A percentile compares a stretch with the other conserved stretches of the same genome.
Conservation (phyloP, 1,284 basidiomycete genomes). For the Pseudozyma tsukubaensis region DNA sequence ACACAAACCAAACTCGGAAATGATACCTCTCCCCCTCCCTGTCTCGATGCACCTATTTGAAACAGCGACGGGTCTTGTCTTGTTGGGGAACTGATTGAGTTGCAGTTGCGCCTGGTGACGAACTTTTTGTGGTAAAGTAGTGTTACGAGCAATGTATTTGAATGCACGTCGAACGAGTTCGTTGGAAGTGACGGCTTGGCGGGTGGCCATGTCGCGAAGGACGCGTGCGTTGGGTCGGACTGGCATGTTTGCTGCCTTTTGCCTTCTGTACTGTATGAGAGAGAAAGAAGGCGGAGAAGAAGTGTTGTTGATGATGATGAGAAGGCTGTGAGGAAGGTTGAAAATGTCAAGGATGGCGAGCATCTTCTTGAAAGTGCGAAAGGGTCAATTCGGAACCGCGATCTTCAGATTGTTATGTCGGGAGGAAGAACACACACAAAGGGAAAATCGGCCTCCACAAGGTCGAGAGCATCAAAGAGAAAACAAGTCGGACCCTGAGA, state of each 20-base stretch:
- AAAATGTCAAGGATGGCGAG: neutral
- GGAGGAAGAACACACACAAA: neutral
- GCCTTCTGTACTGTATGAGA: neutral
- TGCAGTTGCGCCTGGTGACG: conserved; percentile 96
- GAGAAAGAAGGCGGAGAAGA: neutral
- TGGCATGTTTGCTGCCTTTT: conserved; percentile 37
- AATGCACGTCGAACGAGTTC: conserved; percentile 66
- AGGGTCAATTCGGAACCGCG: conserved; percentile 13
- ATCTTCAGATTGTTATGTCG: conserved; percentile 3
- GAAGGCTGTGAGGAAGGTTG: conserved; percentile 2
- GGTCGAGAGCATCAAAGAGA: neutral
- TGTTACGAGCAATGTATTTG: conserved; percentile 68
- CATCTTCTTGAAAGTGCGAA: conserved; percentile 7
- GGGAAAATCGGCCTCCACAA: conserved; percentile 2
- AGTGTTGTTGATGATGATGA: neutral
- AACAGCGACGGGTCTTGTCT: conserved; percentile 83
- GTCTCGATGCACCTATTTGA: conserved; percentile 88
- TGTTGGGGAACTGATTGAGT: conserved; percentile 85
- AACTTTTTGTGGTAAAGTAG: conserved; percentile 73
- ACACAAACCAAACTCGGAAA: conserved; percentile 87
- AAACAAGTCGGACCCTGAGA: conserved; percentile 4
- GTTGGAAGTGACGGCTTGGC: conserved; percentile 66
- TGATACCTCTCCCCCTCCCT: conserved; percentile 85
- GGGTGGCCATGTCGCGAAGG: conserved; percentile 65
- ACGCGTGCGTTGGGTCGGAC: conserved; percentile 58